Base-by-base conservation (phyloP, 257 asterid genomes). In the Datura wrightii region DNA sequence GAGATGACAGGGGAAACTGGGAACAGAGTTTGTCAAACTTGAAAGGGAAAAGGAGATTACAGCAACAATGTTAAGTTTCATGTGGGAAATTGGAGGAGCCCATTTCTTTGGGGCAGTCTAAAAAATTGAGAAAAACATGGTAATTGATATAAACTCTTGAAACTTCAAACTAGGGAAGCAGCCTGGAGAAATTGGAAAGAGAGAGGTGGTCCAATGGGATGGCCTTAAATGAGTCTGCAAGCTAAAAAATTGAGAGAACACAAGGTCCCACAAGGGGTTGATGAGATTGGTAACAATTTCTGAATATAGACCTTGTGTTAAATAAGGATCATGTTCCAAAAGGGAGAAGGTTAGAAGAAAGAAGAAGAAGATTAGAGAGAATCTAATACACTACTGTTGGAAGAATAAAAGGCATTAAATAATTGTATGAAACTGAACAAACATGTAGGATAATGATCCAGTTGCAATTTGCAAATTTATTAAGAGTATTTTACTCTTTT, bases 121-220 rank as follows among this genome's bases (percentile, higher is more conserved):
- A 76, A 55, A 76, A 76, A 76, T 13, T 76, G 82, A 52, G 82
- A 50, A 76, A 76, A 50, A 76, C 63, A 52, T 76, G 82, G 2
- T 52, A 15, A 14, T 3, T 41, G 2, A 46, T 31, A 15, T 76
- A 34, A 76, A 31, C 3, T 50, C 31, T 52, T 76, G 82, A 76
- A 76, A 13, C 15, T 52, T 76, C 62, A 76, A 76, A 76, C 44
- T 14, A 52, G 6, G 2, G 24, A 2, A 76, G 63, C 82, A 52
- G 63, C 62, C 63, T 14, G 31, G 4, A 31, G 5, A 31, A 50
- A 24, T 74, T 76, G 4, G 46, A 50, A 76, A 24, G 44, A 76
- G 44, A 48, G 1, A 0, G 53, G 15, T 50, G 31, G 6, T 48
- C 58, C 60, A 5, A 74, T 19, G 0, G 14, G 18, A n/a, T 44